Evolutionary conservation across 164 flowering plant genomes (phyloP).

Genomic region (Litsea cubeba): DNA sequence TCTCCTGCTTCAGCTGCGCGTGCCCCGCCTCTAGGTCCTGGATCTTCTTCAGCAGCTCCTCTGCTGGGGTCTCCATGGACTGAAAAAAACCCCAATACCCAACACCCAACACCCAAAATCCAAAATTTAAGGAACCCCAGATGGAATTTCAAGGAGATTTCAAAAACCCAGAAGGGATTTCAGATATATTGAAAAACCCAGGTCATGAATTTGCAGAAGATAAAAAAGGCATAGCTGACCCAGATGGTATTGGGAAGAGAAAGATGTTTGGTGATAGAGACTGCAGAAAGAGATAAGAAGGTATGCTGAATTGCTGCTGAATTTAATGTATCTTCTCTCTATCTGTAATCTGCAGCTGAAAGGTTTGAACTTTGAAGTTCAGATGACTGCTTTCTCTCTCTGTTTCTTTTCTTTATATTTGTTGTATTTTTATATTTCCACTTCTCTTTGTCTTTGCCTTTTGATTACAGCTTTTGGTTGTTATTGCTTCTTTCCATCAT

Average conservation of each 20-base stretch:
- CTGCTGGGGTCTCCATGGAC: slow-evolving; percentile 37
- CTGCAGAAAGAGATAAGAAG: neutral
- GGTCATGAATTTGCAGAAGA: no score
- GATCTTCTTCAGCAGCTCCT: slow-evolving; percentile 81
- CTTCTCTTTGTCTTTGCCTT: neutral
- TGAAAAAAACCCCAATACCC: neutral
- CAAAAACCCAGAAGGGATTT: slow-evolving; percentile 1
- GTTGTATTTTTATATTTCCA: neutral
- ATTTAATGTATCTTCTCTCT: neutral
- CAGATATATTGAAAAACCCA: neutral
- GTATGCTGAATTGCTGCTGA: neutral
- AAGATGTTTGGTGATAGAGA: neutral
- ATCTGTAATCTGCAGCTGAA: neutral
- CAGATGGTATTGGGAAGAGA: neutral
- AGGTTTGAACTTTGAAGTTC: neutral
- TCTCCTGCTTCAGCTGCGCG: slow-evolving; percentile 63
- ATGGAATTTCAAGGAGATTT: neutral
- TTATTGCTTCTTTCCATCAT: neutral
- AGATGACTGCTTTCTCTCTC: neutral
- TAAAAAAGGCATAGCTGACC: no score
- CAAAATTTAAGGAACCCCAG: neutral
- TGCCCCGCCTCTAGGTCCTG: slow-evolving; percentile 77
- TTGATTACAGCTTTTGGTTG: neutral
- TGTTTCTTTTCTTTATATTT: neutral
- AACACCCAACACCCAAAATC: neutral